A percentile compares a stretch with the other conserved stretches of the same genome.
phyloP scores from a whole-genome alignment of 2,329 filamentous ascomycete genomes.

The Fusarium beomiforme region DNA sequence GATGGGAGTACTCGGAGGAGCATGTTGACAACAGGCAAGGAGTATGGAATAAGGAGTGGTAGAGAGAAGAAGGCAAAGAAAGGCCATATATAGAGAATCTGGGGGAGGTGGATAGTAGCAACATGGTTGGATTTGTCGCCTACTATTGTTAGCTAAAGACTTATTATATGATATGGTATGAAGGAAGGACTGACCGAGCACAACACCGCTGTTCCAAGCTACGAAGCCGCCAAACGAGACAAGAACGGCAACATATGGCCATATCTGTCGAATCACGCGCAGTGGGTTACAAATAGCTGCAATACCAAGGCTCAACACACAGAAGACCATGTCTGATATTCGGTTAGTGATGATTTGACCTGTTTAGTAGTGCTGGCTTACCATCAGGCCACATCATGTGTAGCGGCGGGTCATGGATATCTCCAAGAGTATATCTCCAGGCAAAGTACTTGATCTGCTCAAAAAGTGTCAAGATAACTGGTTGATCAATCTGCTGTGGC shows the following conservation, averaged over 20 bases:
- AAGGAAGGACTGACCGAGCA: conserved; percentile 71
- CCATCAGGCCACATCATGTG: conserved; percentile 60
- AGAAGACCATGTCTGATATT: conserved; percentile 62
- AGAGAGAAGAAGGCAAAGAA: conserved; percentile 90
- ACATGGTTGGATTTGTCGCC: conserved; percentile 96
- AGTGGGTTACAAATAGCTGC: conserved; percentile 63
- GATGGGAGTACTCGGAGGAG: background rate
- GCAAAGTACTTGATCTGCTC: conserved; percentile 52
- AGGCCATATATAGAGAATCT: conserved; percentile 96
- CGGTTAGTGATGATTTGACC: conserved; percentile 16
- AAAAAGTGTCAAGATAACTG: conserved; percentile 45
- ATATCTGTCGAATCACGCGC: conserved; percentile 58
- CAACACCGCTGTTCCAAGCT: conserved; percentile 88
- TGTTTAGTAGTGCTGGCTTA: conserved; percentile 43
- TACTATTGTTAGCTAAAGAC: conserved; percentile 49
- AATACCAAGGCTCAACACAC: conserved; percentile 70
- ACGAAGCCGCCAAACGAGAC: conserved; percentile 79
- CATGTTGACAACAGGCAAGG: conserved; percentile 50
- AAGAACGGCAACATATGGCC: conserved; percentile 72
- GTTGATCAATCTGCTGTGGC: conserved; percentile 45
- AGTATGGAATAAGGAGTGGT: conserved; percentile 72
- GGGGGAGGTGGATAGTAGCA: conserved; percentile 86
- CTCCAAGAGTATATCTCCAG: conserved; percentile 59
- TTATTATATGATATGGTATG: background rate
- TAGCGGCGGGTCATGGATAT: conserved; percentile 65